A percentile compares a stretch with the other conserved stretches of the same genome.
phyloP scores from a whole-genome alignment of 2,329 filamentous ascomycete species.

The Aurifilum marmelostoma region DNA sequence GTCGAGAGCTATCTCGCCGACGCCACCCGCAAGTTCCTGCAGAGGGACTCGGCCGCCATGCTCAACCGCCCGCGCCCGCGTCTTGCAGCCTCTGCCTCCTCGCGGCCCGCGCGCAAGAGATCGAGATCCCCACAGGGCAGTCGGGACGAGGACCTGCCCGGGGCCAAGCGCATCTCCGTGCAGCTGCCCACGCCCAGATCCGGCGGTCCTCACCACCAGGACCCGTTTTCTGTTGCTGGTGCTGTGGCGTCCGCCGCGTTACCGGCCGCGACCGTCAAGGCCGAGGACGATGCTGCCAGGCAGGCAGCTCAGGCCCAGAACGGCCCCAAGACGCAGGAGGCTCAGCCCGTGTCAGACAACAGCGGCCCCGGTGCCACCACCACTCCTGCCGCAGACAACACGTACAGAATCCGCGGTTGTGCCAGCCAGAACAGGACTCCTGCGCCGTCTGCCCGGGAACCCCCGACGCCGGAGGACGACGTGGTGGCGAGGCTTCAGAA shows the following conservation, averaged over 20 bases:
- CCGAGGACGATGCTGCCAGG: not conserved
- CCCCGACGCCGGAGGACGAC: not conserved
- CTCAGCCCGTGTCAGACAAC: not conserved
- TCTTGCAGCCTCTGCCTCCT: not conserved
- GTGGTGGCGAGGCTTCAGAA: conserved; percentile 4
- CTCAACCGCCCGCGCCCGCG: not conserved
- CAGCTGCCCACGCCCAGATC: not conserved
- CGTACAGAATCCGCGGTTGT: not conserved
- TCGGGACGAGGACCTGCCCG: not conserved
- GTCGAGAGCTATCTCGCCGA: not conserved
- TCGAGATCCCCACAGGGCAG: conserved; percentile 16
- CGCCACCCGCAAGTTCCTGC: not conserved
- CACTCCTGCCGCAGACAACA: not conserved
- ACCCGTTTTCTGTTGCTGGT: too few species aligned
- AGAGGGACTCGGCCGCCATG: not conserved
- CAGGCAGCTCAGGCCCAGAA: not conserved
- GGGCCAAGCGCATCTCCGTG: conserved; percentile 12
- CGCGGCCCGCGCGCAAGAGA: conserved; percentile 15
- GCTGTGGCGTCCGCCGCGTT: not conserved
- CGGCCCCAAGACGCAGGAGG: not conserved
- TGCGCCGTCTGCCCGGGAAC: not conserved
- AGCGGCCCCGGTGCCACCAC: too few species aligned
- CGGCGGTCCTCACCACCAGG: not conserved
- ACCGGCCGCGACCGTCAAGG: not conserved
- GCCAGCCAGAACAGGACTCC: not conserved